phyloP scores from a whole-genome alignment of 2,329 filamentous ascomycete species.

The Xylariaceae sp. region DNA sequence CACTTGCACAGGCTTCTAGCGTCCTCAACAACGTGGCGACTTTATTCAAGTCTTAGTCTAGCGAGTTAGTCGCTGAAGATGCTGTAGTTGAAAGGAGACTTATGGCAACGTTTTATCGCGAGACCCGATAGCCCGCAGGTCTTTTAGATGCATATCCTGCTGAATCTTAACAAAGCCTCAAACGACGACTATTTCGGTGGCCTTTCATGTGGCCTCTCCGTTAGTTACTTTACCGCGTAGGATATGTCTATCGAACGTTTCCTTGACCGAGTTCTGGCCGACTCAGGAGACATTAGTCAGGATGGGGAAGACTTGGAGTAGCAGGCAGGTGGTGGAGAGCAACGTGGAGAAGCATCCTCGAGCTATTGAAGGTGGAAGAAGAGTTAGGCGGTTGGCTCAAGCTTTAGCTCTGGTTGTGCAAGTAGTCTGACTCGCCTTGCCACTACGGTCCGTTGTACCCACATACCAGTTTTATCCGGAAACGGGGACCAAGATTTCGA shows the following conservation, averaged over 20 bases:
- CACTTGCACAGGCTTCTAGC: slow-evolving; percentile 19
- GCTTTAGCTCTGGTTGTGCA: slow-evolving; percentile 22
- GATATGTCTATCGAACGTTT: slow-evolving; percentile 34
- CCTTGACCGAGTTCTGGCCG: slow-evolving; percentile 24
- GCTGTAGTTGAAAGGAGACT: slow-evolving; percentile 14
- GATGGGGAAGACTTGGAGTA: slow-evolving; percentile 33
- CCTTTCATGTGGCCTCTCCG: slow-evolving; percentile 28
- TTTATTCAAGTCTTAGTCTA: slow-evolving; percentile 11
- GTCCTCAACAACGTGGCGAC: slow-evolving; percentile 14
- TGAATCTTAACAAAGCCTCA: slow-evolving; percentile 32
- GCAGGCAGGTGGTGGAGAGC: slow-evolving; percentile 18
- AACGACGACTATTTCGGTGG: slow-evolving; percentile 25
- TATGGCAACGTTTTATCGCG: slow-evolving; percentile 15
- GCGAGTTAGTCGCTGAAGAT: slow-evolving; percentile 2
- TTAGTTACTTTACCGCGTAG: slow-evolving; percentile 34
- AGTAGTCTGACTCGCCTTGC: slow-evolving; percentile 17
- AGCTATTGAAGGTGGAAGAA: slow-evolving; percentile 16
- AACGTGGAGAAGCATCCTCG: slow-evolving; percentile 15
- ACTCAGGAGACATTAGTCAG: slow-evolving; percentile 26
- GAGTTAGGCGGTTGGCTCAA: slow-evolving; percentile 21
- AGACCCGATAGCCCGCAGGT: slow-evolving; percentile 21
- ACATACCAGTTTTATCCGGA: slow-evolving; percentile 18
- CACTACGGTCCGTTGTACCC: slow-evolving; percentile 16
- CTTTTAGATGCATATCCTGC: slow-evolving; percentile 24
- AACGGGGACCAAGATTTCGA: slow-evolving; percentile 21